phyloP scores from a whole-genome alignment of 371 early-diverging fungal genomes.

The Actinomucor elegans region DNA sequence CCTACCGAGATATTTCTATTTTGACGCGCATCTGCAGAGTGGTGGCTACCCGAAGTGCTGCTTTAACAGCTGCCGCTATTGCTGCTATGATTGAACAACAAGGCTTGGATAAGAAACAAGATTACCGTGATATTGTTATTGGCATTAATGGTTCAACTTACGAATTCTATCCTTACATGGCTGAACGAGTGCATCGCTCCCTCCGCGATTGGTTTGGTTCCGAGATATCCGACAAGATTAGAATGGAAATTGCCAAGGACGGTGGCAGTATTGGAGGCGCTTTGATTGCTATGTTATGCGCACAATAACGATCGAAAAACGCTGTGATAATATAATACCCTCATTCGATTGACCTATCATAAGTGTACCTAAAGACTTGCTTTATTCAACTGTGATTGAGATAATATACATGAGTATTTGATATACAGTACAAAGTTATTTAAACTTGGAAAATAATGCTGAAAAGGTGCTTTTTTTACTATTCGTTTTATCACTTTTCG shows the following conservation, averaged over 20 bases:
- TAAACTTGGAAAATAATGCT: neutral
- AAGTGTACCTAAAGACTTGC: too few relatives aligned
- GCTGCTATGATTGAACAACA: conserved; percentile 7
- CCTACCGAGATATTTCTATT: conserved; percentile 13
- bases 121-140: conserved; percentile 40
- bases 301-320: neutral
- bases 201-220: conserved; percentile 28
- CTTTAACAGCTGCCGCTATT: conserved; percentile 70
- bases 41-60: conserved; percentile 84
- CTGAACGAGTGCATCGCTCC: conserved; percentile 1
- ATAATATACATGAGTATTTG: too few relatives aligned
- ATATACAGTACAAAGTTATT: conserved; percentile 1
- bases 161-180: conserved; percentile 75
- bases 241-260: conserved; percentile 35
- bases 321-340: neutral
- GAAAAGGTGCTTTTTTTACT: neutral
- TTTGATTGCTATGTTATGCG: conserved; percentile 41
- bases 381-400: too few relatives aligned
- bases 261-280: conserved; percentile 48
- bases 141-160: conserved; percentile 88
- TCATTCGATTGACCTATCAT: too few relatives aligned
- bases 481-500: too few relatives aligned
- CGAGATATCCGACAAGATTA: conserved; percentile 20
- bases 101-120: conserved; percentile 26
- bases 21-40: conserved; percentile 64